Conservation (phyloP, 495 filamentous ascomycete genomes). For the Xylaria acuta region DNA sequence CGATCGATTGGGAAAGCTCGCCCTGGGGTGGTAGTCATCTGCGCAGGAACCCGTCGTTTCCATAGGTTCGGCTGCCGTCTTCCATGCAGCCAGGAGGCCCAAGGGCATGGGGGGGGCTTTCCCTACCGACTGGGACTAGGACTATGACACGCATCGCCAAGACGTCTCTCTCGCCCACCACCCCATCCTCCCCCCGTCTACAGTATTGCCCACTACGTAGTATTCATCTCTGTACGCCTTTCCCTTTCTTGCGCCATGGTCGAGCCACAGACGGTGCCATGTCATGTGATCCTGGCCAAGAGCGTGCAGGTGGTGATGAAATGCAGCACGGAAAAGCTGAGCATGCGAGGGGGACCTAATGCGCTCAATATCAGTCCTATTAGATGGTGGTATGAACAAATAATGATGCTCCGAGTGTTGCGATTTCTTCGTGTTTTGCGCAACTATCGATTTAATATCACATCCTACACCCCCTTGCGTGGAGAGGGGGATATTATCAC, state of each 20-base stretch:
- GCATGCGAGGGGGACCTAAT: background rate
- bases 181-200: background rate
- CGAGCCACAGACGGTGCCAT: conserved; percentile 12
- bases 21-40: conserved; percentile 40
- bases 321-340: background rate
- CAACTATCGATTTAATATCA: background rate
- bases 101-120: background rate
- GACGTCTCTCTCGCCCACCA: background rate
- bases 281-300: conserved; percentile 11
- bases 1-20: conserved; percentile 31
- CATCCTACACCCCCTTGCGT: background rate
- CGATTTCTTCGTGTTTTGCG: conserved; percentile 1
- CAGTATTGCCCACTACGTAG: background rate
- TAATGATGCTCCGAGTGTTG: background rate
- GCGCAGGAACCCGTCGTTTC: conserved; percentile 44
- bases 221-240: background rate
- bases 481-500: background rate
- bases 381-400: background rate
- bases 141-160: conserved; percentile 23
- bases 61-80: conserved; percentile 39
- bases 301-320: background rate
- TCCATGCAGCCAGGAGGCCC: conserved; percentile 8
- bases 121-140: conserved; percentile 20
- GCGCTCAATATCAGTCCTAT: background rate
- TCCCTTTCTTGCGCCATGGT: background rate